phyloP scores from a whole-genome alignment of 2,329 filamentous ascomycete species.

The Coniella lustricola region DNA sequence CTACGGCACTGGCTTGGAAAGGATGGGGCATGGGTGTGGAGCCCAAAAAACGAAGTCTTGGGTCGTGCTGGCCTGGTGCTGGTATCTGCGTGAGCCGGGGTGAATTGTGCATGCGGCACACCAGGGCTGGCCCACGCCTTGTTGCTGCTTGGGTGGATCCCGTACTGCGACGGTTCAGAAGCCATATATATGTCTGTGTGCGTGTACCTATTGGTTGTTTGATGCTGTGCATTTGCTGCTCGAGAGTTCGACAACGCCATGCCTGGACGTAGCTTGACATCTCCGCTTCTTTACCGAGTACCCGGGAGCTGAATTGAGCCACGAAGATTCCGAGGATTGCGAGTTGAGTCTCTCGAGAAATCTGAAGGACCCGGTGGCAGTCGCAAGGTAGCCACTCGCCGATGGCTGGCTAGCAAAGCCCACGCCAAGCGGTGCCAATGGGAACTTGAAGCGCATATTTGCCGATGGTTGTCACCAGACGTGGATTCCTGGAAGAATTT shows the following conservation, averaged over 20 bases:
- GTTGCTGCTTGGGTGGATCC: slow-evolving; percentile 13
- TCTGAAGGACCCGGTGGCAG: neutral
- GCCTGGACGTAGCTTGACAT: neutral
- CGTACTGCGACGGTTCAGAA: slow-evolving; percentile 15
- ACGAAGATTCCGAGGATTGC: neutral
- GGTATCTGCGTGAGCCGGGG: slow-evolving; percentile 19
- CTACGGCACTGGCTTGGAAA: slow-evolving; percentile 13
- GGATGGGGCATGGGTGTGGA: slow-evolving; percentile 14
- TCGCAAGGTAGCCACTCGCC: neutral
- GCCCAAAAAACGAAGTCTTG: slow-evolving; percentile 7
- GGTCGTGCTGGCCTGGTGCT: slow-evolving; percentile 14
- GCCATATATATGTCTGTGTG: slow-evolving; percentile 4
- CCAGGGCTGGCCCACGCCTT: slow-evolving; percentile 19
- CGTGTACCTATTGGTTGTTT: slow-evolving; percentile 1
- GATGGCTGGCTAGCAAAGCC: neutral
- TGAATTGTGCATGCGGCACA: slow-evolving; percentile 19
- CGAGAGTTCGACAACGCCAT: neutral
- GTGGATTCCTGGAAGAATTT: neutral
- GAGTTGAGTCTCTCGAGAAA: neutral
- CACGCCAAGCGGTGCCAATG: neutral
- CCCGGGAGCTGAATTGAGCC: neutral
- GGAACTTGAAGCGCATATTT: neutral
- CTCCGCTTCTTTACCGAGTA: too few relatives aligned
- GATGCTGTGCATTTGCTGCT: neutral
- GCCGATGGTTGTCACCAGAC: slow-evolving; percentile 2